phyloP scores from a whole-genome alignment of 768 basidiomycete genomes.

The Boletus rubroflammeus region DNA sequence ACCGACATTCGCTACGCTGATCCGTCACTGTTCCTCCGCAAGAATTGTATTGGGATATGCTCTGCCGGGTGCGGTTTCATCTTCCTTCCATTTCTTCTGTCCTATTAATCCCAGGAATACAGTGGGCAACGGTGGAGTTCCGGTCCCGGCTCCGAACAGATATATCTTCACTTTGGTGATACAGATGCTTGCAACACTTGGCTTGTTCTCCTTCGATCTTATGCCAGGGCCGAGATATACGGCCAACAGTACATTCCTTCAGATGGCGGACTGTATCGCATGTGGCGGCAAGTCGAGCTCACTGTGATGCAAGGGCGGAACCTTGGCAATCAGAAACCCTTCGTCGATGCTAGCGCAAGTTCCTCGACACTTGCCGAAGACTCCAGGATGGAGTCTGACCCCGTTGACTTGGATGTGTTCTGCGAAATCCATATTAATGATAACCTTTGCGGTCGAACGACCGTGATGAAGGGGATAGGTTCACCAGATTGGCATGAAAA shows the following conservation, averaged over 20 bases:
- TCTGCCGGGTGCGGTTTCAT: constrained; percentile 47
- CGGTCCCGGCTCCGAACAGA: constrained; percentile 49
- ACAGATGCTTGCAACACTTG: constrained; percentile 66
- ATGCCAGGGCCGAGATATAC: constrained; percentile 77
- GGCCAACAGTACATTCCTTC: constrained; percentile 51
- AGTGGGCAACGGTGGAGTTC: constrained; percentile 64
- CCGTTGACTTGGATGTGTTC: constrained; percentile 64
- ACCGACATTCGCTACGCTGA: constrained; percentile 80
- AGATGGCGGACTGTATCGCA: constrained; percentile 77
- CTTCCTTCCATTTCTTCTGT: constrained; percentile 1
- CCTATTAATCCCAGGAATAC: constrained; percentile 5
- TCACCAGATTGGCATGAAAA: constrained; percentile 81
- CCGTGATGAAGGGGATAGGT: constrained; percentile 61
- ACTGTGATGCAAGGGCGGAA: constrained; percentile 71
- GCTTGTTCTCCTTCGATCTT: constrained; percentile 77
- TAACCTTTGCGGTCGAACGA: constrained; percentile 67
- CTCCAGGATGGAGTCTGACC: constrained; percentile 42
- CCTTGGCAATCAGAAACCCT: constrained; percentile 51
- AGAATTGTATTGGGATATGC: constrained; percentile 71
- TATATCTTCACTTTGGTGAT: constrained; percentile 72
- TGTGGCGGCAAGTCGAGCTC: constrained; percentile 82
- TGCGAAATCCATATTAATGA: constrained; percentile 77
- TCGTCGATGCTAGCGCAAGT: constrained; percentile 25
- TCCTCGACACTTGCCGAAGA: constrained; percentile 31
- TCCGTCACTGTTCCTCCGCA: constrained; percentile 70